A percentile compares a stretch with the other conserved stretches of the same genome.
These are phyloP conservation scores for Conticribra guillardii DNA, from an alignment of 108 stramenopile genomes.

Conservation along the genomic window DNA sequence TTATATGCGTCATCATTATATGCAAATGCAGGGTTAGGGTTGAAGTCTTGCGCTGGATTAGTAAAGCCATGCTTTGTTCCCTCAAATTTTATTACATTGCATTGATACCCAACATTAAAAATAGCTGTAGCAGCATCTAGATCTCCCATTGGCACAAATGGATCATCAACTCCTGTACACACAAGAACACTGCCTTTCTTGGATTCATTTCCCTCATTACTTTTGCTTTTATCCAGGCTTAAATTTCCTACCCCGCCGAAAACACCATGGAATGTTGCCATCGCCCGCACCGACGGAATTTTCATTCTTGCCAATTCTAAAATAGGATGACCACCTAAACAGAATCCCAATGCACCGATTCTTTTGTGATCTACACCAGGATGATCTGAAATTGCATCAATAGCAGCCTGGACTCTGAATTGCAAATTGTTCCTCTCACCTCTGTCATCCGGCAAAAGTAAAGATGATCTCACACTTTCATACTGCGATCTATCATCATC, in stretches of 20 bases:
- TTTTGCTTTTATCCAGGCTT: background rate
- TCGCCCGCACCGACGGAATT: slow-evolving; percentile 33
- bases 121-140: slow-evolving; percentile 44
- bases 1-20: slow-evolving; percentile 50
- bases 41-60: slow-evolving; percentile 79
- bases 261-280: slow-evolving; percentile 79
- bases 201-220: background rate
- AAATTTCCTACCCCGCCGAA: slow-evolving; percentile 53
- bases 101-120: slow-evolving; percentile 32
- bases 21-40: slow-evolving; percentile 62
- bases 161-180: slow-evolving; percentile 71
- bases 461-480: slow-evolving; percentile 34
- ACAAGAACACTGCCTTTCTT: slow-evolving; percentile 44
- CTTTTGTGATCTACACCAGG: slow-evolving; percentile 47
- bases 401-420: slow-evolving; percentile 38
- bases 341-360: slow-evolving; percentile 70
- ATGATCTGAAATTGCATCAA: slow-evolving; percentile 12
- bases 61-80: slow-evolving; percentile 77
- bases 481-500: slow-evolving; percentile 55
- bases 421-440: slow-evolving; percentile 36
- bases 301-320: slow-evolving; percentile 56
- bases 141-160: slow-evolving; percentile 56
- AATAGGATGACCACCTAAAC: slow-evolving; percentile 75
- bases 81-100: slow-evolving; percentile 38
- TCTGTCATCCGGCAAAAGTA: slow-evolving; percentile 42